Percentiles rank a stretch among this genome's conserved stretches.
phyloP scores from a whole-genome alignment of 495 filamentous ascomycete genomes.

The Daldinia loculata region DNA sequence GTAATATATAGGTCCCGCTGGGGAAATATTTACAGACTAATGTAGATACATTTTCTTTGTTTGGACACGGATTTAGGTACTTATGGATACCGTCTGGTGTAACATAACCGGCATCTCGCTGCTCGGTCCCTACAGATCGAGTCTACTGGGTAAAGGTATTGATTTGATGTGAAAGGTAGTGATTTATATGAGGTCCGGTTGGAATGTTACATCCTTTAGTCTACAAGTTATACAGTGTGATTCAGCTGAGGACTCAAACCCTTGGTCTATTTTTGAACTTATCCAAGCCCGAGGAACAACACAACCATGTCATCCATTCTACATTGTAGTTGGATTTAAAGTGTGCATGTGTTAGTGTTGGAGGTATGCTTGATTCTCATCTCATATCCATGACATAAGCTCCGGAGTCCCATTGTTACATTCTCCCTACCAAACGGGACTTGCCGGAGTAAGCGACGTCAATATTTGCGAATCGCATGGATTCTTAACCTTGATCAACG shows the following conservation, averaged over 20 bases:
- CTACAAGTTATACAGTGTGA: conserved; percentile 1
- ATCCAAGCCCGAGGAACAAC: too few relatives aligned
- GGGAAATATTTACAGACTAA: not conserved
- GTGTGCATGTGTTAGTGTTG: too few relatives aligned
- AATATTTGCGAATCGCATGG: not conserved
- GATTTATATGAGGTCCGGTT: not conserved
- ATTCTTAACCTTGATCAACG: not conserved
- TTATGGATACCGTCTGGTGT: conserved; percentile 13
- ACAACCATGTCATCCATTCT: too few relatives aligned
- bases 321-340: too few relatives aligned
- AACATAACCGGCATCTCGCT: conserved; percentile 8
- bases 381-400: conserved; percentile 4
- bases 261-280: too few relatives aligned
- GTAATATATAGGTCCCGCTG: conserved; percentile 8
- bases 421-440: not conserved
- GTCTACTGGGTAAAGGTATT: not conserved
- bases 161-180: not conserved
- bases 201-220: not conserved
- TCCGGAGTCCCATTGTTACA: not conserved
- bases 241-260: not conserved
- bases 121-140: not conserved
- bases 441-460: not conserved
- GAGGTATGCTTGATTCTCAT: too few relatives aligned
- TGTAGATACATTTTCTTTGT: conserved; percentile 5
- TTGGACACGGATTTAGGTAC: conserved; percentile 14